These are phyloP conservation scores for Penicillium atrosanguineum DNA, from an alignment of 495 filamentous ascomycete species.

Conservation along the genomic window DNA sequence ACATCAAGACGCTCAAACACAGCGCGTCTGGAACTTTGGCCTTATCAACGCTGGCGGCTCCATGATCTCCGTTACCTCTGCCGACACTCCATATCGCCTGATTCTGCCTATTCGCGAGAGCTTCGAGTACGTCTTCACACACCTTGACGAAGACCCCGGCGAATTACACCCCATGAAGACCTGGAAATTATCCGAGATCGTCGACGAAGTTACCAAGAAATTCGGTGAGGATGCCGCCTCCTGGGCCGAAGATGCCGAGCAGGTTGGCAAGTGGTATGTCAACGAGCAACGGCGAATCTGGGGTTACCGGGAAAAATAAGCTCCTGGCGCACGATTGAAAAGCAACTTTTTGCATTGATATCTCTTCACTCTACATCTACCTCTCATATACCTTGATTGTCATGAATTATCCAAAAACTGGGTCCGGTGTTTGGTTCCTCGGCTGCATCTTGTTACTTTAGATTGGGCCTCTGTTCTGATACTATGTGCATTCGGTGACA, in stretches of 20 bases:
- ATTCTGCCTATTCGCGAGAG: conserved; percentile 39
- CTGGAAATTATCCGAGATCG: conserved; percentile 27
- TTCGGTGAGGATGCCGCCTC: conserved; percentile 31
- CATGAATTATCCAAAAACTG: background rate
- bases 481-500: background rate
- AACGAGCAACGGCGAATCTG: conserved; percentile 41
- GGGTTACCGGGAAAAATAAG: conserved; percentile 32
- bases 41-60: conserved; percentile 45
- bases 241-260: conserved; percentile 40
- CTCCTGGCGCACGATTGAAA: background rate
- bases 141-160: conserved; percentile 35
- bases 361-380: background rate
- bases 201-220: conserved; percentile 22
- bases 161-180: conserved; percentile 29
- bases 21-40: conserved; percentile 37
- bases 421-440: background rate
- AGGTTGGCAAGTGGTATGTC: conserved; percentile 39
- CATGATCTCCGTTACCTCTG: conserved; percentile 34
- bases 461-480: background rate
- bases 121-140: conserved; percentile 40
- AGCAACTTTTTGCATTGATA: background rate
- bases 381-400: background rate
- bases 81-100: conserved; percentile 36
- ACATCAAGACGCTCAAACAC: conserved; percentile 5
- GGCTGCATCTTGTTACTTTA: background rate